Evolutionary conservation across 371 early-diverging fungal genomes (phyloP).

Genomic region (Thermomucor indicae-seudaticae): DNA sequence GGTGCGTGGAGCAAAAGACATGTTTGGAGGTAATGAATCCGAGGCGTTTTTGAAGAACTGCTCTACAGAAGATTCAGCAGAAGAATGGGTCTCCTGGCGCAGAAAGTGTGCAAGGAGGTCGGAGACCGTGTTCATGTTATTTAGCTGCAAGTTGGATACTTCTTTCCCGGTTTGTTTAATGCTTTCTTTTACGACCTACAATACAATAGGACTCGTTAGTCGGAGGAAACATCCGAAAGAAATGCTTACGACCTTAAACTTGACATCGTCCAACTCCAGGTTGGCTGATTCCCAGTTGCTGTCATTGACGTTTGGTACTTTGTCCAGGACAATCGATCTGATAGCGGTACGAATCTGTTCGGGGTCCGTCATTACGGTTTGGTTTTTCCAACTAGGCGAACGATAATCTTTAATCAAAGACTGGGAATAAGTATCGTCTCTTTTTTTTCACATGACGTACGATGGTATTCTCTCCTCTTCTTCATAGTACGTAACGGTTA

Average conservation of each 20-base stretch:
- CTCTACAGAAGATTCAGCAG: constrained; percentile 4
- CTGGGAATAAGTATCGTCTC: background rate
- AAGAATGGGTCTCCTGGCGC: constrained; percentile 2
- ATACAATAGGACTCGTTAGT: background rate
- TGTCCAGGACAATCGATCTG: constrained; percentile 26
- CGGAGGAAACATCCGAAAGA: background rate
- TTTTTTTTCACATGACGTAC: constrained; percentile 11
- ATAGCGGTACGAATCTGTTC: constrained; percentile 26
- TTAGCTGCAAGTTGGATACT: constrained; percentile 32
- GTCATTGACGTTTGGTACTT: constrained; percentile 19
- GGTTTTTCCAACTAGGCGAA: constrained; percentile 38
- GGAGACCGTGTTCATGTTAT: constrained; percentile 23
- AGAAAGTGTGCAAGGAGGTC: constrained; percentile 30
- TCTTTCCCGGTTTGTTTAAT: constrained; percentile 40
- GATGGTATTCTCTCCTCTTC: constrained; percentile 13
- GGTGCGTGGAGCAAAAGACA: background rate
- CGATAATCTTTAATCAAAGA: background rate
- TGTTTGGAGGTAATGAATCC: constrained; percentile 9
- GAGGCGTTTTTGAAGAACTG: constrained; percentile 4
- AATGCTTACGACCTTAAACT: constrained; percentile 27
- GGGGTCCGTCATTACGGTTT: constrained; percentile 14
- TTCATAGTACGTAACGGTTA: background rate
- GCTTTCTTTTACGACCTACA: constrained; percentile 34
- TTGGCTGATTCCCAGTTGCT: constrained; percentile 22
- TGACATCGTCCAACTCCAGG: constrained; percentile 18